phyloP scores from a whole-genome alignment of 2,329 filamentous ascomycete genomes.

The Apiospora arundinis region DNA sequence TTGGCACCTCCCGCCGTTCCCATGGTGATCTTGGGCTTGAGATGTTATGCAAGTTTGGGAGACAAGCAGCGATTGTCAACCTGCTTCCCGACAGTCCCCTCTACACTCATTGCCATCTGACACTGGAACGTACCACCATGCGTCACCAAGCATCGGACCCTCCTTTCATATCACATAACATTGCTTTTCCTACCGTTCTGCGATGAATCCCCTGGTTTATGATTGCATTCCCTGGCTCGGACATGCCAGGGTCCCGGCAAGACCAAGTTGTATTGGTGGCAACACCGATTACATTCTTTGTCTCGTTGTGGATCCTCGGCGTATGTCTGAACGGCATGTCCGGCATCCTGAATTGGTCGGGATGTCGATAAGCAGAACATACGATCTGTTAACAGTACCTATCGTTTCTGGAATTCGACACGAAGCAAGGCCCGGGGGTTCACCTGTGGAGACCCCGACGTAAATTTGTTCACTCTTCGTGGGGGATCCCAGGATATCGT shows the following conservation, averaged over 20 bases:
- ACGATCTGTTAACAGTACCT: constrained; percentile 7
- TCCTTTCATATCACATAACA: constrained; percentile 44
- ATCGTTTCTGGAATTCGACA: constrained; percentile 10
- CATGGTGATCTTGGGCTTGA: constrained; percentile 20
- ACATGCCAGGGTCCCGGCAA: constrained; percentile 30
- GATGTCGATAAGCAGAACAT: constrained; percentile 37
- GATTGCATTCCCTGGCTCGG: constrained; percentile 45
- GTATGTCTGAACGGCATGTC: constrained; percentile 48
- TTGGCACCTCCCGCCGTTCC: constrained; percentile 17
- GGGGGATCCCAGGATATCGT: constrained; percentile 22
- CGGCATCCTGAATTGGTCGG: constrained; percentile 41
- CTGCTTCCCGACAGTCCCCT: constrained; percentile 10
- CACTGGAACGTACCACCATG: constrained; percentile 29
- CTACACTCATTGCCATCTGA: constrained; percentile 17
- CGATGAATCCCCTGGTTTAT: constrained; percentile 44
- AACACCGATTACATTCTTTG: not conserved
- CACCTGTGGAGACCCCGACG: constrained; percentile 4
- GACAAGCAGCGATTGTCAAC: constrained; percentile 16
- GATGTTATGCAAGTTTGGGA: constrained; percentile 14
- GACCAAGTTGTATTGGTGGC: not conserved
- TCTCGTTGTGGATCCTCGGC: constrained; percentile 8
- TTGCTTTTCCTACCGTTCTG: constrained; percentile 47
- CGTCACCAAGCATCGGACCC: constrained; percentile 19
- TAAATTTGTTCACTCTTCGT: constrained; percentile 7
- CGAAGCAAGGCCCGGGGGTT: not conserved